Conservation (phyloP, 2,329 filamentous ascomycete species). For the Byssochlamys sp. region DNA sequence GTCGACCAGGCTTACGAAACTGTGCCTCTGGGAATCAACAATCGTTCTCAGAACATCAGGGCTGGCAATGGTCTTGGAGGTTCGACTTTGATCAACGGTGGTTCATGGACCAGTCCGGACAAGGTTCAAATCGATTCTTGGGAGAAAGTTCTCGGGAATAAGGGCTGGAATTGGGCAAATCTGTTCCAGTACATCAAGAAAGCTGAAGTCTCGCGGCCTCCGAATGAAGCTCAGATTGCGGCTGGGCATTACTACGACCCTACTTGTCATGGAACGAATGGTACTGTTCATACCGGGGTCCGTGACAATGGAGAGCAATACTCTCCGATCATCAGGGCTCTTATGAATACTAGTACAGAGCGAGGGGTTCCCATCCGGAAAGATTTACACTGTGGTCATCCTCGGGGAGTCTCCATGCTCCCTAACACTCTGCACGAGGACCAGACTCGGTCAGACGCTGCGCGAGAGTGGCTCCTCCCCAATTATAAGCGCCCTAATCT, state of each 20-base stretch:
- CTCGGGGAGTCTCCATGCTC: constrained; percentile 22
- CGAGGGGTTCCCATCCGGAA: constrained; percentile 7
- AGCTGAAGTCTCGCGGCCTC: no score
- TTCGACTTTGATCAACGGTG: constrained; percentile 20
- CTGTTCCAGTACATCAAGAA: no score
- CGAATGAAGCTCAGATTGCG: no score
- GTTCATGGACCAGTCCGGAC: constrained; percentile 21
- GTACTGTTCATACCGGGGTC: no score
- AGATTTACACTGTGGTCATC: constrained; percentile 17
- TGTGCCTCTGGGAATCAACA: constrained; percentile 10
- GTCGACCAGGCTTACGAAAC: constrained; percentile 2
- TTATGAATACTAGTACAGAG: no score
- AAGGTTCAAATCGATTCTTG: constrained; percentile 5
- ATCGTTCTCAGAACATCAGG: constrained; percentile 10
- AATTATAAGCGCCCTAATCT: constrained; percentile 10
- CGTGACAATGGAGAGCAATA: no score
- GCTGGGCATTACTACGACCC: no score
- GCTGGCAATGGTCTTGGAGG: constrained; percentile 20
- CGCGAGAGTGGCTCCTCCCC: constrained; percentile 19
- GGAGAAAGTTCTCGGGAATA: no score
- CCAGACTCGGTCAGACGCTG: constrained; percentile 18
- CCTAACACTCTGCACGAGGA: constrained; percentile 15
- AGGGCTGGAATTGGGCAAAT: no score
- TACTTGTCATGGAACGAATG: no score
- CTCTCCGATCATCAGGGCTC: no score